These are phyloP conservation scores for Thelonectria olida DNA, from an alignment of 2,329 filamentous ascomycete genomes.

Conservation along the genomic window DNA sequence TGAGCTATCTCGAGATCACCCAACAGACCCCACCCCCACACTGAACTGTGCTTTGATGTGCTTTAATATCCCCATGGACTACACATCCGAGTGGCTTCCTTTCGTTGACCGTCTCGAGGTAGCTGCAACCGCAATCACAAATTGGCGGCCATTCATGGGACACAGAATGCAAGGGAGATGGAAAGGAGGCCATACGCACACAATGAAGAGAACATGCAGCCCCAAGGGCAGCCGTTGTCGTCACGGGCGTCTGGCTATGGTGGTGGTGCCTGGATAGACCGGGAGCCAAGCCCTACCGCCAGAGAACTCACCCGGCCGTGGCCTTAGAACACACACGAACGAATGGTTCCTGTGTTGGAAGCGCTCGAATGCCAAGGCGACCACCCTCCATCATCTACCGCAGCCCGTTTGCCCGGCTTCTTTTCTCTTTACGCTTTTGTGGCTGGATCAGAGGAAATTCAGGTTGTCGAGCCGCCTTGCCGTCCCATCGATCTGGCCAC, in stretches of 20 bases:
- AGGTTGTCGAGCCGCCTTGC: conserved; percentile 26
- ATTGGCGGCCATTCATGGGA: neutral
- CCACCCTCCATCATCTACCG: neutral
- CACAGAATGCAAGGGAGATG: neutral
- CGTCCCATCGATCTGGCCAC: conserved; percentile 28
- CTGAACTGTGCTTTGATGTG: neutral
- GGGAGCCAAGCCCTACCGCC: conserved; percentile 11
- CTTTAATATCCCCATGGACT: too few relatives aligned
- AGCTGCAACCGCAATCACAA: neutral
- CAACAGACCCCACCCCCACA: conserved; percentile 20
- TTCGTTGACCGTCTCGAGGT: conserved; percentile 9
- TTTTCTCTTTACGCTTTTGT: neutral
- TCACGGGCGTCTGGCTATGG: neutral
- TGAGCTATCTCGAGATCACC: conserved; percentile 9
- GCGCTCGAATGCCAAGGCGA: conserved; percentile 15
- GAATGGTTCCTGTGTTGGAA: conserved; percentile 7
- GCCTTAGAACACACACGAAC: neutral
- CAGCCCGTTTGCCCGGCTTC: conserved; percentile 9
- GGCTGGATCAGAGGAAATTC: conserved; percentile 19
- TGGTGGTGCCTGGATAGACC: conserved; percentile 8
- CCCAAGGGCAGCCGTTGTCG: conserved; percentile 1
- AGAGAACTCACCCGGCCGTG: conserved; percentile 3
- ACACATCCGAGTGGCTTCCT: neutral
- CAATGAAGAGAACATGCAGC: neutral
- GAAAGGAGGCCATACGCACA: neutral